These are phyloP conservation scores for Barbatosphaeria neglecta DNA, from an alignment of 495 filamentous ascomycete genomes.

Conservation along the genomic window DNA sequence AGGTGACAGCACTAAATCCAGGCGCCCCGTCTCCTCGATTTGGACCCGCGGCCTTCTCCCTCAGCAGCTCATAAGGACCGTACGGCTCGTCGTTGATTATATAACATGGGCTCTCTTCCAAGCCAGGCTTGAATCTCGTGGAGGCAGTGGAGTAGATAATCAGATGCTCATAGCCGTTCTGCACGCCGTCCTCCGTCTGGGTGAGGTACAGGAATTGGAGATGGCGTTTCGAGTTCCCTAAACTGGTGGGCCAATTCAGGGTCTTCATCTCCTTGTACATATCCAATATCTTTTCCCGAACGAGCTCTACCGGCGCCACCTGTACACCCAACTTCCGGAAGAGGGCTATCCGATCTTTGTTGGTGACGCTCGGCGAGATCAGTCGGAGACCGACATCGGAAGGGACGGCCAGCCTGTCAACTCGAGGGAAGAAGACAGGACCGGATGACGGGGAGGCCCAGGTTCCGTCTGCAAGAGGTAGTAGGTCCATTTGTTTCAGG, in stretches of 20 bases:
- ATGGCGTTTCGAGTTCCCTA: not conserved
- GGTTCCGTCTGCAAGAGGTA: constrained; percentile 4
- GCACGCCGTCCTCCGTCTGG: not conserved
- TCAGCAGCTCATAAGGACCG: constrained; percentile 11
- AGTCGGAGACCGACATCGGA: constrained; percentile 9
- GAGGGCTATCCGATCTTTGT: constrained; percentile 9
- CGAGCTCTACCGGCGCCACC: not conserved
- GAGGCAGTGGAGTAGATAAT: not conserved
- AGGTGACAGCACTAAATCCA: constrained; percentile 6
- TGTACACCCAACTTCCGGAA: constrained; percentile 16
- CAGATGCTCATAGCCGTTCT: not conserved
- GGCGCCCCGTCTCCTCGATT: constrained; percentile 3
- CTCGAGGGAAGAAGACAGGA: constrained; percentile 11
- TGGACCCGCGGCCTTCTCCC: not conserved
- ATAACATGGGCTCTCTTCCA: constrained; percentile 6
- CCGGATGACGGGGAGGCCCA: constrained; percentile 6
- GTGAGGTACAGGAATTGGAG: not conserved
- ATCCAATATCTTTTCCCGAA: constrained; percentile 2
- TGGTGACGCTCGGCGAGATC: constrained; percentile 5
- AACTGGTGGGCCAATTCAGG: not conserved
- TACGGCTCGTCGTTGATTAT: constrained; percentile 12
- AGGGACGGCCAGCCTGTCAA: constrained; percentile 12
- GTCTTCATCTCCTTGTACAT: not conserved
- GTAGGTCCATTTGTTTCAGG: constrained; percentile 3
- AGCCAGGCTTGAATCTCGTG: not conserved